Percentiles rank a stretch among this genome's conserved stretches.
Evolutionary conservation across 768 basidiomycete genomes (phyloP).

Genomic region (Baorangia bicolor): DNA sequence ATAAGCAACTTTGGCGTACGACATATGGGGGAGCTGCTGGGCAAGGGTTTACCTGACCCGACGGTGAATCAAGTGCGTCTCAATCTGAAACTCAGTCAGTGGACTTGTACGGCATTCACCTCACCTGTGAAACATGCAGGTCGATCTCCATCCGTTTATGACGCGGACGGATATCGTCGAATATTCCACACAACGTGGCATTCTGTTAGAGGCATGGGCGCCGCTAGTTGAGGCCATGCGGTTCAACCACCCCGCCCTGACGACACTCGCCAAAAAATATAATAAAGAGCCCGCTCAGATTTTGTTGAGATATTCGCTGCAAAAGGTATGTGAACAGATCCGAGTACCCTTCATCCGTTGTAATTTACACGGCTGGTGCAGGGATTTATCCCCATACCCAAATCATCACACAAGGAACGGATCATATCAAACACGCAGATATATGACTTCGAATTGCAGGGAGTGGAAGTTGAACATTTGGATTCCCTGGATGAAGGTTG

Average conservation of each 20-base stretch:
- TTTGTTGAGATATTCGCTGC: constrained; percentile 56
- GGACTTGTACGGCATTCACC: constrained; percentile 1
- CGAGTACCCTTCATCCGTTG: background rate
- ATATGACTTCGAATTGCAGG: constrained; percentile 58
- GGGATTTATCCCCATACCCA: constrained; percentile 60
- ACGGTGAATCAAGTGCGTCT: constrained; percentile 57
- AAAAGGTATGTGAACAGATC: constrained; percentile 49
- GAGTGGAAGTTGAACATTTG: constrained; percentile 48
- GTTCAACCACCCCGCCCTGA: constrained; percentile 57
- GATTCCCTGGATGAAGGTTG: constrained; percentile 55
- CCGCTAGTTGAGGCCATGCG: constrained; percentile 44
- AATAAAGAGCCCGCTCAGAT: constrained; percentile 56
- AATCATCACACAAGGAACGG: constrained; percentile 51
- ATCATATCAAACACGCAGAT: constrained; percentile 60
- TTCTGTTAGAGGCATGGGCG: constrained; percentile 57
- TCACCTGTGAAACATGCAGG: constrained; percentile 29
- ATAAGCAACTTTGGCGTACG: constrained; percentile 5
- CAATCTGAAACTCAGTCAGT: background rate
- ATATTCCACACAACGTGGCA: constrained; percentile 51
- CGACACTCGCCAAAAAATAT: constrained; percentile 50
- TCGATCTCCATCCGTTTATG: constrained; percentile 71
- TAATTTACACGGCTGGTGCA: background rate
- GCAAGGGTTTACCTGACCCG: constrained; percentile 48
- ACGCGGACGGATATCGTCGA: constrained; percentile 58
- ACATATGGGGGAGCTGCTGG: constrained; percentile 56